Conservation (phyloP, 352 stramenopile species). For the Phytophthora pistaciae region DNA sequence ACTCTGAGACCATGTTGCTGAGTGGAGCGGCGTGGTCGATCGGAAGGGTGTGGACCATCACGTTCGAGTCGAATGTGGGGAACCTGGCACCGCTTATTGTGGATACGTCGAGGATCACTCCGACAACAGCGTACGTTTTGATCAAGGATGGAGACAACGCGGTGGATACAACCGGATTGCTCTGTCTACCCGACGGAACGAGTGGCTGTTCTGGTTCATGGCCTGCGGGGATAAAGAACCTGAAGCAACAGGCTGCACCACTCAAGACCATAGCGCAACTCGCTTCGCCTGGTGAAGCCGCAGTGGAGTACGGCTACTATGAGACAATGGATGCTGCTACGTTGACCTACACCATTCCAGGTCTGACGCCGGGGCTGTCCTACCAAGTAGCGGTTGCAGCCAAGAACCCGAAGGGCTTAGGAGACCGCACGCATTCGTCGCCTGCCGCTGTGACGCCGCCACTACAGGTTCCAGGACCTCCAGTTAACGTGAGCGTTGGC, state of each 20-base stretch:
- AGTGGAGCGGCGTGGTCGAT: constrained; percentile 34
- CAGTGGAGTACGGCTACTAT: constrained; percentile 74
- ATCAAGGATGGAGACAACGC: constrained; percentile 84
- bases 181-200: constrained; percentile 53
- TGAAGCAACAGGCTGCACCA: constrained; percentile 19
- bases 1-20: constrained; percentile 15
- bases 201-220: constrained; percentile 58
- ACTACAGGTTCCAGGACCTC: constrained; percentile 79
- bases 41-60: constrained; percentile 78
- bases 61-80: constrained; percentile 75
- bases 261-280: constrained; percentile 24
- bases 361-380: constrained; percentile 68
- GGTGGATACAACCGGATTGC: constrained; percentile 49
- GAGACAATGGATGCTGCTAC: constrained; percentile 68
- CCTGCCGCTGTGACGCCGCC: constrained; percentile 65
- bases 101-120: constrained; percentile 75
- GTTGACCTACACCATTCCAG: constrained; percentile 77
- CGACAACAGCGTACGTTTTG: constrained; percentile 50
- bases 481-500: constrained; percentile 69
- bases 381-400: constrained; percentile 92
- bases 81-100: constrained; percentile 62
- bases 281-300: constrained; percentile 55
- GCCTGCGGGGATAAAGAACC: constrained; percentile 15
- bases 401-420: constrained; percentile 85
- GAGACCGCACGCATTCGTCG: constrained; percentile 48